phyloP scores from a whole-genome alignment of 2,329 filamentous ascomycete genomes.

The Madurella fahalii region DNA sequence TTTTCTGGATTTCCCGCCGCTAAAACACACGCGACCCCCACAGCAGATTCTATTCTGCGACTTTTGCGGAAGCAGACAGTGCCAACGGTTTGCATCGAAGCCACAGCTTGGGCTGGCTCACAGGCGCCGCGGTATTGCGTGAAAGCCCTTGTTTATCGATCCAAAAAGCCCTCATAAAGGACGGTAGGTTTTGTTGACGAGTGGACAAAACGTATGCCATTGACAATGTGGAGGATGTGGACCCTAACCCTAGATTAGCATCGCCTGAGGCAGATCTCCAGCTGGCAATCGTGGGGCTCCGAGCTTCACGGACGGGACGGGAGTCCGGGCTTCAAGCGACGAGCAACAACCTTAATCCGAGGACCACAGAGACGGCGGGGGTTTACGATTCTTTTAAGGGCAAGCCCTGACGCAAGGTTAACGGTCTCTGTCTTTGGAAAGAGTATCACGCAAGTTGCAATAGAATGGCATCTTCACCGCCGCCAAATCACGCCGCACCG shows the following conservation, averaged over 20 bases:
- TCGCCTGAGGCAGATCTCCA: neutral
- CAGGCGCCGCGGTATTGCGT: too few species aligned
- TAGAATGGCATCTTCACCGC: constrained; percentile 16
- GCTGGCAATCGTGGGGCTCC: neutral
- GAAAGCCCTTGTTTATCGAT: too few species aligned
- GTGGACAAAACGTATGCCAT: too few species aligned
- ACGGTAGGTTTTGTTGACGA: too few species aligned
- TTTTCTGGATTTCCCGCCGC: constrained; percentile 12
- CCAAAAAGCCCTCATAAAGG: too few species aligned
- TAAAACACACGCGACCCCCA: neutral
- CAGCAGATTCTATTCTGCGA: neutral
- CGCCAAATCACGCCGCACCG: neutral
- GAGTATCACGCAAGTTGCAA: neutral
- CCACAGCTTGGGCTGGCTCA: too few species aligned
- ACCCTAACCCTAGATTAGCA: neutral
- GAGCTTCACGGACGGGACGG: neutral
- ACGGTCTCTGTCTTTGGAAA: neutral
- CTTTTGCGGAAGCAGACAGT: too few species aligned
- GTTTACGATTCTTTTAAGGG: too few species aligned
- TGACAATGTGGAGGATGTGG: neutral
- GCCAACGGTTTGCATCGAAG: too few species aligned
- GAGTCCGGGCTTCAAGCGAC: neutral
- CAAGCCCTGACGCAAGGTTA: neutral
- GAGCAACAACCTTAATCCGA: neutral
- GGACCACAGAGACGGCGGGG: neutral